These are phyloP conservation scores for Saccharomycopsis fibuligera DNA, from an alignment of 805 yeast genomes.

Conservation along the genomic window DNA sequence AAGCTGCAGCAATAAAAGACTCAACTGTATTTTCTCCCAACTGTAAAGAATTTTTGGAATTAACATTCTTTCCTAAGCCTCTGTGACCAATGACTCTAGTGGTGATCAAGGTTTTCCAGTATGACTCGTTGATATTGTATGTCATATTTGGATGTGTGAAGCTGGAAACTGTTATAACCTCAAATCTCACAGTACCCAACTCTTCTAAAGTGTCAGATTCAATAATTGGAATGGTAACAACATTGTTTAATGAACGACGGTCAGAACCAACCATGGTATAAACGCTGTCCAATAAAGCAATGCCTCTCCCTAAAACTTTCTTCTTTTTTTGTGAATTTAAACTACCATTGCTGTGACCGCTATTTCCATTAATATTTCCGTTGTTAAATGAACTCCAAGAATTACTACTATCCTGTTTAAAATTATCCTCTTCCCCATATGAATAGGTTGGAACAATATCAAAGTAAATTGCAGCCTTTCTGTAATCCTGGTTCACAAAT, in stretches of 20 bases:
- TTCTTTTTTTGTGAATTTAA: constrained; percentile 24
- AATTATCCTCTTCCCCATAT: constrained; percentile 28
- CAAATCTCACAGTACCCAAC: constrained; percentile 73
- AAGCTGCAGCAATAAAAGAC: constrained; percentile 92
- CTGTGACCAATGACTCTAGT: constrained; percentile 95
- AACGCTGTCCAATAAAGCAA: constrained; percentile 58
- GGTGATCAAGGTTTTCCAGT: constrained; percentile 85
- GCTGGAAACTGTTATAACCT: constrained; percentile 62
- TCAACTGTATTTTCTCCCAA: constrained; percentile 94
- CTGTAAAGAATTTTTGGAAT: constrained; percentile 70
- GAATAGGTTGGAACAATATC: constrained; percentile 89
- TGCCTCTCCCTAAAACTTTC: constrained; percentile 74
- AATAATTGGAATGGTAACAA: constrained; percentile 67
- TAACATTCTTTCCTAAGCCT: constrained; percentile 84
- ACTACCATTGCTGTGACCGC: neutral
- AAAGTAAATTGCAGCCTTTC: constrained; percentile 58
- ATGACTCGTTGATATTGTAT: constrained; percentile 62
- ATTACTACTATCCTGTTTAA: neutral
- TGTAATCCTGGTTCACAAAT: constrained; percentile 39
- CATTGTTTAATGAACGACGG: constrained; percentile 58
- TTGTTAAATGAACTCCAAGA: neutral
- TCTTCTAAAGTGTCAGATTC: constrained; percentile 66
- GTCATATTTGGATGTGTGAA: constrained; percentile 66
- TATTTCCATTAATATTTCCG: constrained; percentile 15
- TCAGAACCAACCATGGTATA: constrained; percentile 63